Base-by-base conservation (phyloP, 768 basidiomycete genomes). In the Candolleomyces efflorescens region DNA sequence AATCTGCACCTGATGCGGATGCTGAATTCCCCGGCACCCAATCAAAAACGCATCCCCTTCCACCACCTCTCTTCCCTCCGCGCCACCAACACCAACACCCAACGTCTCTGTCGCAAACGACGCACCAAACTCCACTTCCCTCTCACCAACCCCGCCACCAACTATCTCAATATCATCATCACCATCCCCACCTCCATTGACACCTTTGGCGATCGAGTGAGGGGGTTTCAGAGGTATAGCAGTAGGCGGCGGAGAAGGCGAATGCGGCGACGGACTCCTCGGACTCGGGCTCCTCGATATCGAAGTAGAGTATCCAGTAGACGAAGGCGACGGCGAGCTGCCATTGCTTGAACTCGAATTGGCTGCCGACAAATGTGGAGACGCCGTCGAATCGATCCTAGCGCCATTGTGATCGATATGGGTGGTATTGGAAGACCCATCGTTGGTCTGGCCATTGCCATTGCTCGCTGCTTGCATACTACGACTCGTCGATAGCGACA, bases 241-340 rank as follows among this genome's bases (percentile, higher is more conserved):
- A 17, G 75, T 73, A 6, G 66, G 64, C 10, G 71, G 71, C 7
- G 70, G 71, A 17, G 66, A 58, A 20, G 39, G 38, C 15, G 41
- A 32, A 63, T 10, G 50, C 54, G 60, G 50, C 2, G 61, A 64
- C 11, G 70, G 70, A 18, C 71, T 72, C 37, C 68, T 73, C 1
- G 78, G 76, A 1, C 76, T 77, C 0, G 81, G 80, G 7, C 79
- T 82, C 43, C 78, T 73, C 7, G 83, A 83, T 12, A 78, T 64
- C 13, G 82, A 81, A 1, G 78, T 75, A 24, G 78, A 75, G 57
- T 79, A 85, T 50, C 84, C 84, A 9, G 75, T 73, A 12, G 83
- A 86, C 10, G 86, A 84, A 27, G 81, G 78, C 5, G 81, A 75
- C 17, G 87, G 84, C 3, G 83, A 84, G 54, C 75, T 81, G 36